Conservation (phyloP, 2,329 filamentous ascomycete genomes). For the Phialophora verrucosa region DNA sequence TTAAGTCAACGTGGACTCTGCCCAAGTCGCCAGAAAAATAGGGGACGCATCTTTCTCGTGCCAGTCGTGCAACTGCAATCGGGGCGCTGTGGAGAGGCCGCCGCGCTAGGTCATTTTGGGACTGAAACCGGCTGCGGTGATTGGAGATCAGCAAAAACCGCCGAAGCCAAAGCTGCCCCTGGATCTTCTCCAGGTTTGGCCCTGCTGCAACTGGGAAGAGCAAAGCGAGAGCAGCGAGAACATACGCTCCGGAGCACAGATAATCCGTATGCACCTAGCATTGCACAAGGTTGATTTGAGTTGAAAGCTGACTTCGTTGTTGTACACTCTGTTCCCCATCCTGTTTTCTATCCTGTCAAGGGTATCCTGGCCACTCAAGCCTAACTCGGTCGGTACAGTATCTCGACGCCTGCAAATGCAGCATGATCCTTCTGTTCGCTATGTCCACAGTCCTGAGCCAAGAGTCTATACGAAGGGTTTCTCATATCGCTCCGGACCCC, state of each 20-base stretch:
- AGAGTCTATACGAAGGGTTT: conserved; percentile 21
- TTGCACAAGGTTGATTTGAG: conserved; percentile 6
- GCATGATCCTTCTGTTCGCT: conserved; percentile 1
- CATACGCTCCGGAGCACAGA: neutral
- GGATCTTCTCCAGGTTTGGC: conserved; percentile 8
- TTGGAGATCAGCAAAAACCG: conserved; percentile 6
- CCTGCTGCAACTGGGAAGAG: neutral
- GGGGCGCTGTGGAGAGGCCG: conserved; percentile 1
- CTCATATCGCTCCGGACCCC: conserved; percentile 32
- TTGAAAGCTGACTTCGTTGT: conserved; percentile 25
- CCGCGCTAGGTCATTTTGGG: neutral
- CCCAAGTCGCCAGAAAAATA: conserved; percentile 24
- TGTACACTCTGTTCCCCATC: conserved; percentile 27
- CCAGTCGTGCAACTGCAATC: conserved; percentile 9
- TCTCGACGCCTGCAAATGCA: conserved; percentile 16
- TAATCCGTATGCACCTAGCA: neutral
- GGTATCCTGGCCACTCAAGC: conserved; percentile 17
- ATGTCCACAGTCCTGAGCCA: neutral
- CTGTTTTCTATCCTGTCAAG: conserved; percentile 17
- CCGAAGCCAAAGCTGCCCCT: conserved; percentile 9
- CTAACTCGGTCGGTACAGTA: neutral
- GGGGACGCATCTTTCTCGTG: conserved; percentile 25
- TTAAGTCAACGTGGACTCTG: conserved; percentile 9
- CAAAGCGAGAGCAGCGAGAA: neutral
- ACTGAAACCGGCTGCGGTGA: neutral